Evolutionary conservation across 78 protist genomes (phyloP).

Genomic region (slime mould (Dictyostelium discoideum)): DNA sequence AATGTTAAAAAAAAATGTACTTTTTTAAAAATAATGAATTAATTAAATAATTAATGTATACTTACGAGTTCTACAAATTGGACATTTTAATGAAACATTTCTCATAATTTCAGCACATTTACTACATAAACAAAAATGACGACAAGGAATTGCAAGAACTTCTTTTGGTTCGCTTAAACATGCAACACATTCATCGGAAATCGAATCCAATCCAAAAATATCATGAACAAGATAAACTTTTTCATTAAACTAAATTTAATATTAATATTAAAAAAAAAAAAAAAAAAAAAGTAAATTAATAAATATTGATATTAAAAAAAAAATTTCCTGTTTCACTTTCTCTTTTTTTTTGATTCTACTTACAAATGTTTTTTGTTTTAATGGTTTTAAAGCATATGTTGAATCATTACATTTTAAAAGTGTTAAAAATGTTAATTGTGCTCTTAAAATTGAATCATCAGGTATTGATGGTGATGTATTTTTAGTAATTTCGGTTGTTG

Average conservation of each 20-base stretch:
- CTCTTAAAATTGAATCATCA: neutral
- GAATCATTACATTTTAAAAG: constrained; percentile 47
- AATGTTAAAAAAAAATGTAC: neutral
- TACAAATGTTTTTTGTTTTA: constrained; percentile 67
- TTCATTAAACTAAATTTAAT: constrained; percentile 14
- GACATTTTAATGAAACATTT: constrained; percentile 45
- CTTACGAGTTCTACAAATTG: constrained; percentile 78
- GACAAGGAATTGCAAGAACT: constrained; percentile 61
- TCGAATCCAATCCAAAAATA: constrained; percentile 50
- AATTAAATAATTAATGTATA: neutral
- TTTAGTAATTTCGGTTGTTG: neutral
- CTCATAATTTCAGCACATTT: constrained; percentile 76
- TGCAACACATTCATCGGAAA: constrained; percentile 45
- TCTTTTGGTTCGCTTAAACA: constrained; percentile 69
- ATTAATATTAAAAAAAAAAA: neutral
- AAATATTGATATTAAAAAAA: too few relatives aligned
- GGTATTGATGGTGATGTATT: neutral
- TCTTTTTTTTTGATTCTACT: neutral
- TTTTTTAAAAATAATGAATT: neutral
- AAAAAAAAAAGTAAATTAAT: too few relatives aligned
- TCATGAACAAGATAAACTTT: constrained; percentile 57
- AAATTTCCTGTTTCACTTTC: too few relatives aligned
- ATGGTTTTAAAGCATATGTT: constrained; percentile 63
- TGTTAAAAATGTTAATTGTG: constrained; percentile 42
- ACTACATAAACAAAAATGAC: constrained; percentile 63